These are phyloP conservation scores for Fomitopsis schrenkii DNA, from an alignment of 1,284 basidiomycete species.

Conservation along the genomic window DNA sequence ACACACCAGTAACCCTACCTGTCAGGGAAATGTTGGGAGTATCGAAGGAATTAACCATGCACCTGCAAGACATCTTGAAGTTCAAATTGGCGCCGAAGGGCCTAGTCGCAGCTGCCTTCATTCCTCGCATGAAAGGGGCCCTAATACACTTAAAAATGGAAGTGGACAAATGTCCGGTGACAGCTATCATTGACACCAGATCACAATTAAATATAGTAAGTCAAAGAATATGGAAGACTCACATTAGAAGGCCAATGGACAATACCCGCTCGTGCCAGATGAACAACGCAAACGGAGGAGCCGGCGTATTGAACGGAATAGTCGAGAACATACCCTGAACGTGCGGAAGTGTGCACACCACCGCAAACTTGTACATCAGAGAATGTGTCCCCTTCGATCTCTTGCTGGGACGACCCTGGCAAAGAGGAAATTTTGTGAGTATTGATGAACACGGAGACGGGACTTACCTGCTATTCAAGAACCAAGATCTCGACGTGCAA, in stretches of 20 bases:
- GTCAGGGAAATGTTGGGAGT: neutral
- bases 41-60: neutral
- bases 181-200: no score
- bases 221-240: neutral
- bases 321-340: neutral
- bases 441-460: neutral
- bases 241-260: neutral
- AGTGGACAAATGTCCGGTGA: no score
- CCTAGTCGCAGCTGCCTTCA: neutral
- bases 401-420: no score
- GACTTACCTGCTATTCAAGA: neutral
- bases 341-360: neutral
- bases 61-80: neutral
- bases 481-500: neutral
- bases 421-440: no score
- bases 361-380: neutral
- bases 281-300: neutral
- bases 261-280: neutral
- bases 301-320: neutral
- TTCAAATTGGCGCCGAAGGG: neutral
- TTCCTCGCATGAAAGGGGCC: neutral
- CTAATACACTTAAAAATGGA: no score
- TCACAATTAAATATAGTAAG: no score
- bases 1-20: neutral
- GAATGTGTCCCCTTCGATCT: neutral